Base-by-base conservation (phyloP, 164 flowering plant species). In the Liriodendron chinense region DNA sequence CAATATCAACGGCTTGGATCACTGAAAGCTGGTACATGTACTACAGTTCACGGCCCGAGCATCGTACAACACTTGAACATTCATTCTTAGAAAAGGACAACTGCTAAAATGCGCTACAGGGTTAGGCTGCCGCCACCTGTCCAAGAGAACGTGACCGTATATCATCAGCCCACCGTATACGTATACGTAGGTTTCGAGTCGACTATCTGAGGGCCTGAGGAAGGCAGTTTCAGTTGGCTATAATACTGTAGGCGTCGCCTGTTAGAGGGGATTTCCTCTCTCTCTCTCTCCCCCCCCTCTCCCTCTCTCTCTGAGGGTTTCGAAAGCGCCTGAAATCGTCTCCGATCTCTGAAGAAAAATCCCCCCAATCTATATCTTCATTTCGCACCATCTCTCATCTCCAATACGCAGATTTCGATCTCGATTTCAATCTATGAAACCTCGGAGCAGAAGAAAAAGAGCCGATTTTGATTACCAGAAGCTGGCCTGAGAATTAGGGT, bases 191-290 rank as follows among this genome's bases (percentile, higher is more conserved):
- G 10, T 63, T 57, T 9, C 10, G 53, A 47, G 21, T 56, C 24
- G 24, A 63, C 66, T 22, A 63, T 63, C 56, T 71, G 74, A 13
- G 59, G 59, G n/a, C n/a, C n/a, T n/a, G n/a, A 49, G 59, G 59
- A 12, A 53, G 75, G 75, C 75, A 72, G 78, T 69, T 69, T 69
- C 71, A 69, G 68, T 61, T 63, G 61, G 16, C 47, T 69, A 47
- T 70, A 62, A 43, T 14, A 21, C 43, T 26, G 53, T 21, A 22
- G 18, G 77, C n/a, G 61, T 57, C 28, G 7, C 63, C 76, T n/a
- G 3, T 16, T 28, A 12, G 59, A 16, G 2, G 59, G 67, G 12
- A 9, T 64, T 64, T 64, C 28, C 64, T 16, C 21, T 70, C 0
- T 7, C 47, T 49, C 47, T 70, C 47, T 49, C 23, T n/a, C 47